Evolutionary conservation across 805 yeast genomes (phyloP), one percentile per base, ranked within the genome.

Genomic region (Helenozyma rhizophorensis): DNA sequence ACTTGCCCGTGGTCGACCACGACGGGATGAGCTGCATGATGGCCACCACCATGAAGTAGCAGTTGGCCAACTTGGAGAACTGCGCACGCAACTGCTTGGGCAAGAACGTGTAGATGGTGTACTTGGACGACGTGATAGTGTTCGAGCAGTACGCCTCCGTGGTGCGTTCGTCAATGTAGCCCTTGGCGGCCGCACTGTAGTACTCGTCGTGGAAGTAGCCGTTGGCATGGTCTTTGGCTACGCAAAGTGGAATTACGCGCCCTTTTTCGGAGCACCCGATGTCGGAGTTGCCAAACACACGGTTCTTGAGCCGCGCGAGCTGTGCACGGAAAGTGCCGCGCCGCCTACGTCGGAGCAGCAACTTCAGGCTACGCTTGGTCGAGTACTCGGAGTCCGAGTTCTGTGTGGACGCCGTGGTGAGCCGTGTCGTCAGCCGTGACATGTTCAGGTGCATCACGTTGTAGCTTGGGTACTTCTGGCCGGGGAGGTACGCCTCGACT

Each of bases 1-100:
- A 87, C 9, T 88, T 83, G 39, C 97, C 98, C 0, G 98, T 93
- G 5, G 98, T 87, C 1, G 96, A 86, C 97, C 96, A 93, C 2
- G 88, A 77, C 1, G 98, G 97, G 29, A 93, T 81, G 89, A 90
- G 80, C 55, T 93, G 98, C 67, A 93, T 66, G 40, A 93, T 83
- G 2, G 97, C 89, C 12, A 93, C 93, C 3, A 79, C 69, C 73
- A 93, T 62, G 60, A 93, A 93, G 57, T 93, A 90, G 40, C 89
- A 69, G 54, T 93, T 93, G 18, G 98, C 98, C 27, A 93, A 51
- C 53, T 87, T 90, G 15, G 95, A 86, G 51, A 93, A 90, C 58
- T 93, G 98, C 3, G 93, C 95, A 42, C 77, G 70, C 23, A 93
- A 56, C 52, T 93, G 97, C 41, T 89, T 76, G 2, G 98, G 98